Conservation (phyloP, 148 eudicot species). For the Vaccinium vitisidaea region DNA sequence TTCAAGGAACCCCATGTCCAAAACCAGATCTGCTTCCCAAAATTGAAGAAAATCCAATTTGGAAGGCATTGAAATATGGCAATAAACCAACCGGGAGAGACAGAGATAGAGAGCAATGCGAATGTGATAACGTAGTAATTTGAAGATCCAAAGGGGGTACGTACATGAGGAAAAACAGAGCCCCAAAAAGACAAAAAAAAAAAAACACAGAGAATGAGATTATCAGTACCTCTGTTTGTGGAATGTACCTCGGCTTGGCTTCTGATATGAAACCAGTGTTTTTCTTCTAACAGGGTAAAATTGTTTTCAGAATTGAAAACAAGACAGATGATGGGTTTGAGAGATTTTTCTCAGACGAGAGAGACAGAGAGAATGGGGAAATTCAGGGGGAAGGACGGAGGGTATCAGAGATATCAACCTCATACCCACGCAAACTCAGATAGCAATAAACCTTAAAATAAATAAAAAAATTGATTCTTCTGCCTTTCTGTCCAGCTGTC, state of each 20-base stretch:
- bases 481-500: slow-evolving; percentile 3
- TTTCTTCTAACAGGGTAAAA: neutral
- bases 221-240: slow-evolving; percentile 10
- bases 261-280: neutral
- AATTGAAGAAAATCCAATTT: neutral
- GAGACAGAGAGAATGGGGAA: neutral
- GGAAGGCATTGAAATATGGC: neutral
- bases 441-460: neutral
- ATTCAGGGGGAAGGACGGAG: no score
- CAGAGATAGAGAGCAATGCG: neutral
- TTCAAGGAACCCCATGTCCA: neutral
- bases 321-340: neutral
- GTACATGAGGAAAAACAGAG: neutral
- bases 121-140: neutral
- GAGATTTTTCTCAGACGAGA: neutral
- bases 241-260: neutral
- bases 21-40: slow-evolving; percentile 14
- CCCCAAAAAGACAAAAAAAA: neutral
- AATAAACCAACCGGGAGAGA: neutral
- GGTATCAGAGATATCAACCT: neutral
- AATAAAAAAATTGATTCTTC: slow-evolving; percentile 8
- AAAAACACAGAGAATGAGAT: neutral
- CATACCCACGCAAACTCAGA: neutral
- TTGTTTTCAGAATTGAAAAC: slow-evolving; percentile 10
- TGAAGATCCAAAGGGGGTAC: neutral